Percentiles rank a stretch among this genome's conserved stretches.
Evolutionary conservation across 495 filamentous ascomycete species (phyloP).

Genomic region (Penicillium taxi): DNA sequence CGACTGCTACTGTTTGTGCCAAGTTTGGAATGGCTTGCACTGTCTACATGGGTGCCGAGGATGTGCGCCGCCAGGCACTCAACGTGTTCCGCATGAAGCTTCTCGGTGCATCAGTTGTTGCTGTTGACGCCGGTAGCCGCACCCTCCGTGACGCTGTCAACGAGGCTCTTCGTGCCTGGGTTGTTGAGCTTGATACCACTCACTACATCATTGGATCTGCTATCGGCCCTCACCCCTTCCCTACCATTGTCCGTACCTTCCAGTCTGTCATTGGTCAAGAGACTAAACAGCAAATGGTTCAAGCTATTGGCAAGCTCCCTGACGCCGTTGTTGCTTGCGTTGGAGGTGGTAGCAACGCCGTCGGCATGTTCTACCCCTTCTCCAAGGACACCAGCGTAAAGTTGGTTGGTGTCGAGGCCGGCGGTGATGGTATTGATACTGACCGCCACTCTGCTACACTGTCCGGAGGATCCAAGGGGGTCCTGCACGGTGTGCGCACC

Average conservation of each 20-base stretch:
- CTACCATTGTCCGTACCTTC: conserved; percentile 92
- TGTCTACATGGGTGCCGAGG: conserved; percentile 92
- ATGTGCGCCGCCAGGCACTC: conserved; percentile 83
- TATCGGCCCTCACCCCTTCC: conserved; percentile 91
- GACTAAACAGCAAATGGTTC: conserved; percentile 44
- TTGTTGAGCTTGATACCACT: conserved; percentile 71
- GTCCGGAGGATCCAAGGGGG: conserved; percentile 79
- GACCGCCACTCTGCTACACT: conserved; percentile 82
- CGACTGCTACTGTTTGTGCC: conserved; percentile 86
- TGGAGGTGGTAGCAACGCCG: conserved; percentile 82
- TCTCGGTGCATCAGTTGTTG: conserved; percentile 76
- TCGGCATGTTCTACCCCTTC: conserved; percentile 96
- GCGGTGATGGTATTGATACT: conserved; percentile 91
- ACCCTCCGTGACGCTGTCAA: conserved; percentile 92
- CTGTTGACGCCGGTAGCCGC: conserved; percentile 72
- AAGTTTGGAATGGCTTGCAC: conserved; percentile 93
- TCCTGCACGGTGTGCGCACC: conserved; percentile 90
- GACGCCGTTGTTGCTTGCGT: conserved; percentile 97
- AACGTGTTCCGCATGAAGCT: conserved; percentile 94
- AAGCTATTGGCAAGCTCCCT: conserved; percentile 59
- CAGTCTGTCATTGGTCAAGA: conserved; percentile 89
- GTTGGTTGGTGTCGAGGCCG: conserved; percentile 88
- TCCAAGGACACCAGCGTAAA: conserved; percentile 70
- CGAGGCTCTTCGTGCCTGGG: conserved; percentile 83
- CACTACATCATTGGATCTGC: conserved; percentile 95